These are phyloP conservation scores for Entonaema liquescens DNA, from an alignment of 495 filamentous ascomycete species.

Conservation along the genomic window DNA sequence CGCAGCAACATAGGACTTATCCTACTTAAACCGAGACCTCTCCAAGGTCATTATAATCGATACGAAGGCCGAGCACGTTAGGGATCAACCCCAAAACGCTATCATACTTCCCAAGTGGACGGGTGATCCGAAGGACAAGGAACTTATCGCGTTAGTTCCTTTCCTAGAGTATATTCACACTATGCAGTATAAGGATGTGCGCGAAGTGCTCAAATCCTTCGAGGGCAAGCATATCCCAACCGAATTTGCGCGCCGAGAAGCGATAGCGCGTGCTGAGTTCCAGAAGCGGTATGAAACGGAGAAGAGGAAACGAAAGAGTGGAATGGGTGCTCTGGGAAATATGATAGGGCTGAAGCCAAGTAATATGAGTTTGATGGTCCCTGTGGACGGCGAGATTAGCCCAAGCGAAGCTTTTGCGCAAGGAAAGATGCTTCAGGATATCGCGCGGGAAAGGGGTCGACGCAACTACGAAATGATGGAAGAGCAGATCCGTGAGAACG, in stretches of 20 bases:
- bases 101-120: constrained; percentile 91
- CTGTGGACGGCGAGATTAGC: constrained; percentile 71
- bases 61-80: constrained; percentile 80
- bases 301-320: constrained; percentile 65
- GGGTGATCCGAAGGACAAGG: constrained; percentile 80
- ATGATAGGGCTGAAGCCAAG: constrained; percentile 79
- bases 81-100: constrained; percentile 90
- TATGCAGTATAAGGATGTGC: constrained; percentile 88
- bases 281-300: constrained; percentile 77
- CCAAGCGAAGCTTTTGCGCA: constrained; percentile 77
- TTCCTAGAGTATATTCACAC: constrained; percentile 96
- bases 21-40: constrained; percentile 93
- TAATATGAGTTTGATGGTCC: constrained; percentile 59
- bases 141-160: constrained; percentile 86
- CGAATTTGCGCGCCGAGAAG: constrained; percentile 91
- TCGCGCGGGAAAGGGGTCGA: constrained; percentile 88
- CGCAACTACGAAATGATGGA: constrained; percentile 89
- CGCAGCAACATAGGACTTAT: constrained; percentile 72
- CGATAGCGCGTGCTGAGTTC: constrained; percentile 79
- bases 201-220: constrained; percentile 85
- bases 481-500: constrained; percentile 87
- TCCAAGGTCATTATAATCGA: constrained; percentile 95
- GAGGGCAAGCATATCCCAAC: constrained; percentile 83
- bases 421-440: constrained; percentile 95
- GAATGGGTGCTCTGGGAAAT: constrained; percentile 69